A percentile compares a stretch with the other conserved stretches of the same genome.
Conservation (phyloP, 2,329 filamentous ascomycete genomes). For the Fusarium illudens region DNA sequence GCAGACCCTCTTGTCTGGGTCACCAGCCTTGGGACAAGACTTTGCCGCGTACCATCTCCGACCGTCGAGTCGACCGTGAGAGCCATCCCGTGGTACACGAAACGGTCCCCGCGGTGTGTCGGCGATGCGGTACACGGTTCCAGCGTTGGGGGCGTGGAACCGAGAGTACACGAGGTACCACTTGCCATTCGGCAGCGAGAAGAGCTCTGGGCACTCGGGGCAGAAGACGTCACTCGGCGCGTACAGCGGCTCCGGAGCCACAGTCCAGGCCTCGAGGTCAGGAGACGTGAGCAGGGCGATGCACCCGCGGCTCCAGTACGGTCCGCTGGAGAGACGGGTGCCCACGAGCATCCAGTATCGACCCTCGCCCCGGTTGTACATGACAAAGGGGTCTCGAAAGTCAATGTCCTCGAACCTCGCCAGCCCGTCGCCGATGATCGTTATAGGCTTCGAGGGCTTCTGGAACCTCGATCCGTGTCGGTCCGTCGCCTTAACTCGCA, state of each 20-base stretch:
- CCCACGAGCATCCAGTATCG: constrained; percentile 51
- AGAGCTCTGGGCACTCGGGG: constrained; percentile 50
- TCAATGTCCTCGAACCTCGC: constrained; percentile 46
- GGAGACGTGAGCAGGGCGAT: constrained; percentile 48
- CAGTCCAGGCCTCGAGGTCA: constrained; percentile 45
- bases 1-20: constrained; percentile 42
- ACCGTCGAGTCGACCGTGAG: constrained; percentile 47
- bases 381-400: constrained; percentile 49
- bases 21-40: constrained; percentile 44
- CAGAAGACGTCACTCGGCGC: constrained; percentile 48
- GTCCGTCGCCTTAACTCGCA: constrained; percentile 41
- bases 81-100: constrained; percentile 46
- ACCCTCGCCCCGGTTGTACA: constrained; percentile 42
- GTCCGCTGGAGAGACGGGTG: constrained; percentile 44
- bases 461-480: constrained; percentile 43
- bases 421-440: constrained; percentile 33
- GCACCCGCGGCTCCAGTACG: constrained; percentile 48
- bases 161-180: constrained; percentile 49
- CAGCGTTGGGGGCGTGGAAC: constrained; percentile 47
- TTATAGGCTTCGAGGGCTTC: constrained; percentile 33
- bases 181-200: constrained; percentile 46
- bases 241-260: constrained; percentile 45
- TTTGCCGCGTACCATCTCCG: constrained; percentile 50
- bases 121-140: constrained; percentile 49
- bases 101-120: constrained; percentile 48